A percentile compares a stretch with the other conserved stretches of the same genome.
Evolutionary conservation across 805 yeast species (phyloP).

Genomic region (Blastobotrys robertii): DNA sequence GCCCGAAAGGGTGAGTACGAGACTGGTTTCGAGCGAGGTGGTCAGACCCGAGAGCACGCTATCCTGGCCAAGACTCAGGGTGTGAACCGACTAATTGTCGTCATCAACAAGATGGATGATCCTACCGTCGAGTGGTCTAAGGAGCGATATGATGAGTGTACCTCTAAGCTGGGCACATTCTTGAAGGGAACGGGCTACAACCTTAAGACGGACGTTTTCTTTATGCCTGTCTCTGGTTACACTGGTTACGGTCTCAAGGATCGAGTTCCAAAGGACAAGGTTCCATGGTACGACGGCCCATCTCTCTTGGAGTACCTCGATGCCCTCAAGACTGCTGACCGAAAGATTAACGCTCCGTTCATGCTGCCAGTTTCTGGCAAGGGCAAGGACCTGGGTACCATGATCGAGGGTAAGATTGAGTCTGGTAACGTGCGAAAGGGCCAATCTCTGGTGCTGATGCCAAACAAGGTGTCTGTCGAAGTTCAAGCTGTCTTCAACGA

Average conservation of each 20-base stretch:
- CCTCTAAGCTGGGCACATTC: conserved; percentile 63
- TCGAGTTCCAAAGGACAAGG: conserved; percentile 54
- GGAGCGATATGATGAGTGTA: conserved; percentile 94
- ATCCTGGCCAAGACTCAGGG: conserved; percentile 97
- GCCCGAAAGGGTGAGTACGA: conserved; percentile 99
- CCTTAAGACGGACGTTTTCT: conserved; percentile 69
- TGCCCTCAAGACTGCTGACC: conserved; percentile 65
- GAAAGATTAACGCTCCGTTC: conserved; percentile 89
- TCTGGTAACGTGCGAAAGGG: conserved; percentile 87
- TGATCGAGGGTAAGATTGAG: conserved; percentile 97
- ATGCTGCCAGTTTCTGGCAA: conserved; percentile 94
- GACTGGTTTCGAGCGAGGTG: conserved; percentile 98
- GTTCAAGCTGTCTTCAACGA: conserved; percentile 84
- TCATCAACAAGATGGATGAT: conserved; percentile 98
- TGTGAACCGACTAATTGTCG: conserved; percentile 87
- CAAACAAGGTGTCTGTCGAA: conserved; percentile 76
- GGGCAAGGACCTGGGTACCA: conserved; percentile 94
- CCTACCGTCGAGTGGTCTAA: conserved; percentile 94
- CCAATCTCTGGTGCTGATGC: conserved; percentile 74
- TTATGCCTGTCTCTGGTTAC: conserved; percentile 97
- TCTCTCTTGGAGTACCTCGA: conserved; percentile 85
- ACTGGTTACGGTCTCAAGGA: conserved; percentile 96
- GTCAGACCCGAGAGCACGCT: conserved; percentile 98
- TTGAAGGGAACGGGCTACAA: conserved; percentile 77
- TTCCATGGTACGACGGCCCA: conserved; percentile 96